These are phyloP conservation scores for Phaeophleospora eucalypticola DNA, from an alignment of 2,329 filamentous ascomycete species.

Conservation along the genomic window DNA sequence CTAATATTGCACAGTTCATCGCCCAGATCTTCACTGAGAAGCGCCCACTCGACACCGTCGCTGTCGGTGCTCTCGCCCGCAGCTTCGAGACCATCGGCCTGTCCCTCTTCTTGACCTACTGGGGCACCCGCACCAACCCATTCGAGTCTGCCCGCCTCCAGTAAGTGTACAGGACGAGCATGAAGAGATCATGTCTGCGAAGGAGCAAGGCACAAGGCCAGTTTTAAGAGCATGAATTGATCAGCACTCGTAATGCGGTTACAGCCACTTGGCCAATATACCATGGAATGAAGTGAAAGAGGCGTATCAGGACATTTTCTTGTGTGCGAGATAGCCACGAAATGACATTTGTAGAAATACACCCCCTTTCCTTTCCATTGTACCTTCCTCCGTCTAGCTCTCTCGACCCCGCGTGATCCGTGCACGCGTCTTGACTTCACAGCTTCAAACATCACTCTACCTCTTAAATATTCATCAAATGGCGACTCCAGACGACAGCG, in stretches of 20 bases:
- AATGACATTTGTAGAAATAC: not conserved
- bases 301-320: not conserved
- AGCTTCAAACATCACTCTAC: not conserved
- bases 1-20: constrained; percentile 60
- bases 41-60: constrained; percentile 84
- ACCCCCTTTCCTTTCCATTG: not conserved
- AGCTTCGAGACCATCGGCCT: constrained; percentile 90
- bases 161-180: constrained; percentile 13
- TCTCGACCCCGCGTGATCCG: constrained; percentile 1
- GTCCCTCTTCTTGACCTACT: constrained; percentile 90
- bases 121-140: constrained; percentile 91
- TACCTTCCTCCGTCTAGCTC: too few species aligned
- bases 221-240: too few species aligned
- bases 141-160: constrained; percentile 80
- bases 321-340: constrained; percentile 10
- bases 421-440: not conserved
- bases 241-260: too few species aligned
- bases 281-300: constrained; percentile 1
- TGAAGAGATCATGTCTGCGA: too few species aligned
- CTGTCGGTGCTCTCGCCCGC: constrained; percentile 77
- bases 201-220: too few species aligned
- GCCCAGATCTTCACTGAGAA: constrained; percentile 86
- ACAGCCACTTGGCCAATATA: too few species aligned
- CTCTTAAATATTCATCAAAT: constrained; percentile 2
- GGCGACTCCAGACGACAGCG: constrained; percentile 13